Conservation (phyloP, 495 filamentous ascomycete genomes). For the Parathielavia appendiculata region DNA sequence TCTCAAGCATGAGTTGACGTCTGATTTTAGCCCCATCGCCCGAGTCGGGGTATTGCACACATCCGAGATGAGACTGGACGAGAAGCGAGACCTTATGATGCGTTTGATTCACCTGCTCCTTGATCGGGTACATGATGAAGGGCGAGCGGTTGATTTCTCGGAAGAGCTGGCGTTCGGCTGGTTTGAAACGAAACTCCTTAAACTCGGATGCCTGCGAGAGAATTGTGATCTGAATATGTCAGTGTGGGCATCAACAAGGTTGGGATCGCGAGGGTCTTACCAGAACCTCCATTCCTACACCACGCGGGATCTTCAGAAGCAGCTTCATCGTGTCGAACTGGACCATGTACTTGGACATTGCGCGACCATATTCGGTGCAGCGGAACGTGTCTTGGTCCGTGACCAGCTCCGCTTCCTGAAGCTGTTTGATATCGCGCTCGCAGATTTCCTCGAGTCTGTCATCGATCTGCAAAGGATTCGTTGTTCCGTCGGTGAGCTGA, state of each 20-base stretch:
- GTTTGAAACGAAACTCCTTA: conserved; percentile 61
- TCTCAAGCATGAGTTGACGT: conserved; percentile 63
- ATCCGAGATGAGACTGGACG: conserved; percentile 74
- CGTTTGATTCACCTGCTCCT: conserved; percentile 63
- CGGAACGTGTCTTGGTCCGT: conserved; percentile 45
- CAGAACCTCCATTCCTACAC: conserved; percentile 62
- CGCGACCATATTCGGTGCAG: conserved; percentile 74
- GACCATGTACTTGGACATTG: conserved; percentile 92
- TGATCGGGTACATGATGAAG: conserved; percentile 72
- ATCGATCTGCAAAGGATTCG: conserved; percentile 51
- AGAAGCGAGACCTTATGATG: conserved; percentile 86
- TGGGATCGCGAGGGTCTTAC: conserved; percentile 43
- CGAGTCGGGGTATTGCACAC: conserved; percentile 62
- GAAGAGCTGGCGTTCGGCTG: conserved; percentile 68
- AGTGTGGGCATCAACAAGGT: conserved; percentile 23
- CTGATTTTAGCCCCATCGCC: conserved; percentile 58
- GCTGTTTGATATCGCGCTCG: conserved; percentile 65
- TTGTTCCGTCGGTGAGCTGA: conserved; percentile 53
- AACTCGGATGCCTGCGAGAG: conserved; percentile 70
- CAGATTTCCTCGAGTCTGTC: conserved; percentile 74
- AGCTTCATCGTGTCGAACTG: conserved; percentile 86
- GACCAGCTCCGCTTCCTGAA: conserved; percentile 60
- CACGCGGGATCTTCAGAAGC: conserved; percentile 57
- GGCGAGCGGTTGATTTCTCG: conserved; percentile 74
- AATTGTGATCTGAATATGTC: conserved; percentile 37